A percentile compares a stretch with the other conserved stretches of the same genome.
Evolutionary conservation across 306 rosid species (phyloP).

Genomic region (Benincasa hispida): DNA sequence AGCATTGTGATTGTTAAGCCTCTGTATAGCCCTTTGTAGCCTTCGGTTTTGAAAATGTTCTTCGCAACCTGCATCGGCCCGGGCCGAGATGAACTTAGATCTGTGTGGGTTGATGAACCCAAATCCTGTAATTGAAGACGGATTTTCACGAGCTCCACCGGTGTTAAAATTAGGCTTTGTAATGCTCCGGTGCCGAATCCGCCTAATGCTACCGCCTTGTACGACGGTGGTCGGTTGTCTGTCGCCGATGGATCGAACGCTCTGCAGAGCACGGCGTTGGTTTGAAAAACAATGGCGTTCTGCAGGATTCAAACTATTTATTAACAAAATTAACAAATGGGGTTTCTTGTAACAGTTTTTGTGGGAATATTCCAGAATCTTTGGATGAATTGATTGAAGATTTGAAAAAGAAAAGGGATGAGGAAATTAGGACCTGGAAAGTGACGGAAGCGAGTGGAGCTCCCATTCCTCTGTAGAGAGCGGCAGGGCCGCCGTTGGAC

Average conservation of each 20-base stretch:
- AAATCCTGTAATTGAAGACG: slow-evolving; percentile 49
- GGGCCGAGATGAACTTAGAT: slow-evolving; percentile 7
- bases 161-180: slow-evolving; percentile 51
- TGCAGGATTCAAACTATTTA: slow-evolving; percentile 17
- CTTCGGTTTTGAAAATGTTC: slow-evolving; percentile 47
- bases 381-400: not conserved
- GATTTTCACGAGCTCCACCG: slow-evolving; percentile 65
- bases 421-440: slow-evolving; percentile 38
- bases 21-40: slow-evolving; percentile 46
- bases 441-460: slow-evolving; percentile 82
- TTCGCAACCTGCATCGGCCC: slow-evolving; percentile 41
- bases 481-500: slow-evolving; percentile 47
- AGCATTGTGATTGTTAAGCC: slow-evolving; percentile 54
- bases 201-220: slow-evolving; percentile 58
- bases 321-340: not conserved
- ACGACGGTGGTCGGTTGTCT: slow-evolving; percentile 50
- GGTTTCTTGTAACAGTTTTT: not conserved
- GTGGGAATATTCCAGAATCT: slow-evolving; percentile 1
- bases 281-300: slow-evolving; percentile 86
- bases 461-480: slow-evolving; percentile 77
- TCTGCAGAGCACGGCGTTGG: slow-evolving; percentile 55
- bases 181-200: slow-evolving; percentile 67
- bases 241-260: slow-evolving; percentile 37
- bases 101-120: not conserved
- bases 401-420: not conserved